phyloP scores from a whole-genome alignment of 371 early-diverging fungal genomes.

The Saksenaea oblongispora region DNA sequence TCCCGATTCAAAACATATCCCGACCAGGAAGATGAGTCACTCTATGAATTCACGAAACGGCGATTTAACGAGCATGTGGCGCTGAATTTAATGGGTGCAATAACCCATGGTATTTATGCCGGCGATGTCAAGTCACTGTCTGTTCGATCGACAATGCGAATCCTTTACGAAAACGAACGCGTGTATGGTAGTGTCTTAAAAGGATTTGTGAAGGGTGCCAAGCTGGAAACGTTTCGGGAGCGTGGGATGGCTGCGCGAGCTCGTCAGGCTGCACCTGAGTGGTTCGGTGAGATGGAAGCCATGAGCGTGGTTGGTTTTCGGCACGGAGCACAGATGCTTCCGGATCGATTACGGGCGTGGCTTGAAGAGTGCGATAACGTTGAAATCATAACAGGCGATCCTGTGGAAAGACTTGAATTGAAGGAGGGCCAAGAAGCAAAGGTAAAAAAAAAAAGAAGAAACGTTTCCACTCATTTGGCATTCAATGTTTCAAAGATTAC shows the following conservation, averaged over 20 bases:
- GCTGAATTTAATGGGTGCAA: constrained; percentile 72
- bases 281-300: constrained; percentile 58
- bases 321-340: constrained; percentile 76
- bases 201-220: constrained; percentile 34
- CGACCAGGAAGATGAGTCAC: constrained; percentile 63
- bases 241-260: constrained; percentile 43
- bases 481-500: constrained; percentile 22
- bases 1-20: constrained; percentile 23
- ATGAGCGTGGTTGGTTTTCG: constrained; percentile 81
- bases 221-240: constrained; percentile 38
- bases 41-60: constrained; percentile 69
- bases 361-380: constrained; percentile 56
- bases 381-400: constrained; percentile 43
- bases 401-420: constrained; percentile 39
- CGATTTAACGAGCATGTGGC: constrained; percentile 69
- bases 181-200: constrained; percentile 66
- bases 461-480: not conserved
- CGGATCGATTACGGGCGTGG: constrained; percentile 54
- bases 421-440: constrained; percentile 27
- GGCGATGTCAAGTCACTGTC: constrained; percentile 81
- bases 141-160: constrained; percentile 69
- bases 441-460: constrained; percentile 20
- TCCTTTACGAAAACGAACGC: constrained; percentile 68
- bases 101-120: constrained; percentile 94
- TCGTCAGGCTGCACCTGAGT: constrained; percentile 48